Base-by-base conservation (phyloP, 1,284 basidiomycete genomes). In the Trametes hirsuta region DNA sequence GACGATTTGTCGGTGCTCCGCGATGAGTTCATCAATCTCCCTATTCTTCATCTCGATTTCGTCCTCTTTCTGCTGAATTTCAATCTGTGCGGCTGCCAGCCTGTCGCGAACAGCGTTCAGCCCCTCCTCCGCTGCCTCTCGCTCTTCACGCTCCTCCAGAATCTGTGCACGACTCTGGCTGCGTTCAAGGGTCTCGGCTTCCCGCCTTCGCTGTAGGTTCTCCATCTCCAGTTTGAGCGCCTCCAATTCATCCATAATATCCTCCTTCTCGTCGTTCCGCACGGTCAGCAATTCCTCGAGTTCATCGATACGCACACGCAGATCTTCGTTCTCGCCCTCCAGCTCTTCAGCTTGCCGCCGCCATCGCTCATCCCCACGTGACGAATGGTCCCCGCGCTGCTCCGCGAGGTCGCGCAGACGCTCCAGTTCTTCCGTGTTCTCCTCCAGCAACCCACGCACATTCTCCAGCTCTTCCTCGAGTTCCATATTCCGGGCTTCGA, bases 11-110 rank as follows among this genome's bases (percentile, higher is more conserved):
- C 85, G 81, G 68, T 92, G 88, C 68, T 92, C 87, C 2, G 74
- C 74, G 5, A 88, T 78, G 45, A 91, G 71, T 39, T 90, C 85
- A 6, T 91, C 86, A 41, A 92, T 83, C 71, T 93, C 91, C 54
- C 81, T 78, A 51, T 82, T 80, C 78, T 88, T 86, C 72, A 86
- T 79, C 56, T 91, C 88, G n/a, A 91, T 74, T 37, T 94, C 93
- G 65, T 91, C 90, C 67, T 94, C 92, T 71, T 85, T 88, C 72
- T 91, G 86, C 71, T 92, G 89, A 30, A 93, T 75, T 72, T 94
- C 91, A 63, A 95, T 92, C 67, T 87, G 82, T 4, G 86, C 83
- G 0, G 90, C 90, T 0, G 92, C 89, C 2, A 93, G 78, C 71
- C 86, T 86, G 74, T 94, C 93, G 49, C 87, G 79, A 42, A 91